Evolutionary conservation across 2,329 filamentous ascomycete genomes (phyloP), one percentile per base, ranked within the genome.

Genomic region (Phaeosphaeriaceae sp.): DNA sequence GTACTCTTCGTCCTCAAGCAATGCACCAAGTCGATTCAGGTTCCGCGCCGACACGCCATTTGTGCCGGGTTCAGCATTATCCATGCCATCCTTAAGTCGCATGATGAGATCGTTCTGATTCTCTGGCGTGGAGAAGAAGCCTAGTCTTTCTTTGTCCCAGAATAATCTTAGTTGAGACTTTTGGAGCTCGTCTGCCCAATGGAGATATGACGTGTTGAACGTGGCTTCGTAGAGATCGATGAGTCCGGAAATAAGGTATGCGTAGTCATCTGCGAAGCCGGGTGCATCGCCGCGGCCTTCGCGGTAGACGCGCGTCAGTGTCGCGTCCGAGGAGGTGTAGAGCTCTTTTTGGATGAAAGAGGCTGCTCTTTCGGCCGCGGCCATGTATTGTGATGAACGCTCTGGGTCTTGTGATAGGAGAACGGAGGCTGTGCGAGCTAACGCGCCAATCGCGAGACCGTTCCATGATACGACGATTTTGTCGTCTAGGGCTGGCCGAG

Each of bases 261-360:
- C 93, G 73, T 98, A 98, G 79, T 99, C 95, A 69, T 98, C 95
- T 1, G 94, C 92, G 77, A 98, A 97, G 0, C 87, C 94, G 42
- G 84, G 83, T 0, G 88, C 89, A 19, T 87, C 83, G 26, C 89
- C 88, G 9, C 87, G 83, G 1, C 87, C 86, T 60, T 89, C 86
- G 28, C 88, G 87, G 78, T 90, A 96, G 44, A 94, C 87, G 51
- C 94, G 86, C 73, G 89, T 91, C 17, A 98, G 80, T 3, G 86
- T 85, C 49, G 86, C 85, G 0, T 82, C 84, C 0, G 81, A 67
- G 9, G 82, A 74, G 63, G 94, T 88, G 83, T 92, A 97, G 1
- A 98, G 84, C 23, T 91, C 86, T 11, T 84, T 79, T 69, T 85
- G 87, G 67, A 98, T 89, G 73, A 95, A 97, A 1, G 77, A 71